Evolutionary conservation across 2,329 filamentous ascomycete genomes (phyloP), one percentile per base, ranked within the genome.

Genomic region (Parastagonospora avenae): DNA sequence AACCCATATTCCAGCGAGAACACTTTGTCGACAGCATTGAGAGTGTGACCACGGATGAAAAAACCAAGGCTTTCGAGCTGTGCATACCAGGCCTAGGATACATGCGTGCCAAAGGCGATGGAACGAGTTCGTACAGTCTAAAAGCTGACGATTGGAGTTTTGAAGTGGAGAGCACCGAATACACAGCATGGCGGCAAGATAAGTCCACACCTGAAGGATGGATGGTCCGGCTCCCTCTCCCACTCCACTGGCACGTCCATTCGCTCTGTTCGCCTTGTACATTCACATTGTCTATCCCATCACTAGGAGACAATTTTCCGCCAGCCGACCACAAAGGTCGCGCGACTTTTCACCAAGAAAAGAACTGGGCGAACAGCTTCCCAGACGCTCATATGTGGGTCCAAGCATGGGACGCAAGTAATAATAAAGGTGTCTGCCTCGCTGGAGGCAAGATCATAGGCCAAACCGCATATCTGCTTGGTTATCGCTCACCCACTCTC

Each of bases 201-300:
- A 63, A 66, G 39, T 56, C 24, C 31, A 80, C 77, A 1, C 79
- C 79, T 0, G 79, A 81, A 55, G 74, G 75, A 33, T 69, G 67
- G 52, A 69, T 81, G n/a, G 73, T 76, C 4, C 51, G 75, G 15
- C 66, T 81, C 0, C 78, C 78, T 1, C 62, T 82, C 0, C 79
- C 79, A 1, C 61, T 82, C 2, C 79, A 81, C 53, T 82, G 79
- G 79, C 78, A 81, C 54, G 79, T 81, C 4, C 77, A 80, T 29
- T 77, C 76, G 1, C 69, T 79, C 7, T 70, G 63, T 33, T 80
- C 78, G 1, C 59, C 69, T 1, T 74, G 73, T 44, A 62, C 64
- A 3, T 78, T 77, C 62, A 57, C 55, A 4, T 67, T 82, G 33
- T 54, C 59, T 4, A 74, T 80, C 4, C 68, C 74, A 1, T 55